These are phyloP conservation scores for Diplocarpon mali DNA, from an alignment of 2,329 filamentous ascomycete species.

Conservation along the genomic window DNA sequence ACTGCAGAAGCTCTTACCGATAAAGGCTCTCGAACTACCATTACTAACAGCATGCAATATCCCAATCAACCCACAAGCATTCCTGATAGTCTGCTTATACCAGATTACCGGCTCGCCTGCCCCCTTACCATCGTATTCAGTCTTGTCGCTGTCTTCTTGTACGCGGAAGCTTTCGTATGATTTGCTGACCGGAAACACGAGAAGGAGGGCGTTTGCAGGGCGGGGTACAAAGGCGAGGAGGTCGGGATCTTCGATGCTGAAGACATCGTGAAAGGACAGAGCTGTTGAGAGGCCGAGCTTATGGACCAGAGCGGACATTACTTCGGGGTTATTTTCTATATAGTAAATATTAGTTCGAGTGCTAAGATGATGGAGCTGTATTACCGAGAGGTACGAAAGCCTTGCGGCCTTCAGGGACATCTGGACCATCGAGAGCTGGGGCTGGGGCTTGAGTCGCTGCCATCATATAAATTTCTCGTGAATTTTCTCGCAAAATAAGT, in stretches of 20 bases:
- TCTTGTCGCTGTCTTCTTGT: constrained; percentile 55
- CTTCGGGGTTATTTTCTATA: constrained; percentile 66
- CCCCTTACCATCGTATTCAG: constrained; percentile 58
- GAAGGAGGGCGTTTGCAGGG: constrained; percentile 76
- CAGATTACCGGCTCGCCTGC: constrained; percentile 68
- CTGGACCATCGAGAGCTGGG: constrained; percentile 17
- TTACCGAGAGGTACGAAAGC: constrained; percentile 27
- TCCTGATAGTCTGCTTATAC: constrained; percentile 93
- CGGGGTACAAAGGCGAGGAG: constrained; percentile 83
- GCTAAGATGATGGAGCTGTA: background rate
- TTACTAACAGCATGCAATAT: constrained; percentile 77
- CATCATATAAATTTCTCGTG: constrained; percentile 1
- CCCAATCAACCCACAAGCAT: constrained; percentile 88
- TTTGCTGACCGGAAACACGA: constrained; percentile 81
- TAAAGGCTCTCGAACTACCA: constrained; percentile 71
- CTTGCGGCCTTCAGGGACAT: constrained; percentile 24
- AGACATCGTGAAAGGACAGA: constrained; percentile 84
- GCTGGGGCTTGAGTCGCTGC: constrained; percentile 6
- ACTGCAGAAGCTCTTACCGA: constrained; percentile 54
- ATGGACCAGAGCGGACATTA: constrained; percentile 77
- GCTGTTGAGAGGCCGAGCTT: constrained; percentile 68
- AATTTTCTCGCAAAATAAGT: no score
- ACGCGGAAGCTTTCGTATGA: constrained; percentile 71
- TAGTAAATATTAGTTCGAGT: background rate
- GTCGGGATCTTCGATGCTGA: constrained; percentile 77